Base-by-base conservation (phyloP, 768 basidiomycete genomes). In the Kwoniella sp. region DNA sequence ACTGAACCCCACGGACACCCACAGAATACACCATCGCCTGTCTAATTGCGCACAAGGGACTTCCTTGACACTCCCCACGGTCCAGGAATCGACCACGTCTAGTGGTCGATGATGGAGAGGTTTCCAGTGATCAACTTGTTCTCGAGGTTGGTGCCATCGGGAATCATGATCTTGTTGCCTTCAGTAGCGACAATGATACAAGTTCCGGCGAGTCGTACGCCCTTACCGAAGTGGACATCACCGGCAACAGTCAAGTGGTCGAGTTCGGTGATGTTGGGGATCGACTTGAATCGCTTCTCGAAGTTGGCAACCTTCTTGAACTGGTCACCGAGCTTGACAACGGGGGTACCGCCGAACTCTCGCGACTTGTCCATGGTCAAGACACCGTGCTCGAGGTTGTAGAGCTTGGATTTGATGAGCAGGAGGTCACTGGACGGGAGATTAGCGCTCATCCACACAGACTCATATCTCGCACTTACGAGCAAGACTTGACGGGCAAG, bases 241-340 rank as follows among this genome's bases (percentile, higher is more conserved):
- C 89, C 90, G 34, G 87, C 84, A 33, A 95, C 88, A 9, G 92
- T 95, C 75, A 95, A 80, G 76, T 95, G 91, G 74, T 95, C 92
- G 59, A 93, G 79, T 69, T 95, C 91, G 56, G 88, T 76, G 60
- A 95, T 87, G 68, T 83, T 82, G 26, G 91, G 91, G 64, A 93
- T 91, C 22, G 85, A 87, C 80, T 89, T 88, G 83, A 96, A 93
- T 42, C 90, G 84, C 75, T 88, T 88, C 78, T 91, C 87, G 80
- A 93, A 93, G 72, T 89, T 70, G 22, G 70, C 66, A 49, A 88
- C 87, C 82, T 89, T 92, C 81, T 92, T 95, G 83, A 98, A 95
- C 73, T 88, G 87, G 74, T 91, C 89, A 38, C 91, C 90, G 42
- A 95, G 82, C 79, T 95, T 95, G 80, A 96, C 88, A 42, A 93